Evolutionary conservation across 805 yeast genomes (phyloP).

Genomic region (Lipomyces mesembrius): DNA sequence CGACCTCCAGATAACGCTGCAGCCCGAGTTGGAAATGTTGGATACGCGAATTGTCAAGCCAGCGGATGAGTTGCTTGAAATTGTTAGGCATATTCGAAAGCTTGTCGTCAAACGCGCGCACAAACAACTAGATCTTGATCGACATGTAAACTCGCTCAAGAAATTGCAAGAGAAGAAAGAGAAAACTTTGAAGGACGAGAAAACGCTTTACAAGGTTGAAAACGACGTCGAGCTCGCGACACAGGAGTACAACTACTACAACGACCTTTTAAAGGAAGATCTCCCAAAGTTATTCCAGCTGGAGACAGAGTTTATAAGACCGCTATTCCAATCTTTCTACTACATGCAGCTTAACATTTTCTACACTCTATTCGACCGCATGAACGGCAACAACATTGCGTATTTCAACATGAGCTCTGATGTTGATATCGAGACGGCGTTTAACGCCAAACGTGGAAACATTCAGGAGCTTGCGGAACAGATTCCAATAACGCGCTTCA

Average conservation of each 20-base stretch:
- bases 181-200: constrained; percentile 85
- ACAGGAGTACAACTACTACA: constrained; percentile 94
- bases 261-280: constrained; percentile 90
- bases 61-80: constrained; percentile 83
- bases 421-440: constrained; percentile 78
- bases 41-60: constrained; percentile 89
- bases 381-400: constrained; percentile 97
- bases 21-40: constrained; percentile 91
- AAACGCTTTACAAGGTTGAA: constrained; percentile 83
- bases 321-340: constrained; percentile 90
- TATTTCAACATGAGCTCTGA: constrained; percentile 79
- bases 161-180: constrained; percentile 84
- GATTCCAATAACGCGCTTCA: constrained; percentile 88
- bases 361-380: constrained; percentile 84
- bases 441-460: constrained; percentile 80
- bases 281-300: constrained; percentile 83
- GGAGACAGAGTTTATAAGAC: constrained; percentile 91
- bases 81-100: constrained; percentile 82
- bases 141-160: constrained; percentile 69
- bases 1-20: constrained; percentile 80
- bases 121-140: constrained; percentile 90
- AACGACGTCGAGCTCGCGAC: constrained; percentile 88
- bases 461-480: constrained; percentile 88
- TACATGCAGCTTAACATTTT: constrained; percentile 97
- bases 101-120: constrained; percentile 96